Base-by-base conservation (phyloP, 352 stramenopile species). In the Phytophthora constricta region DNA sequence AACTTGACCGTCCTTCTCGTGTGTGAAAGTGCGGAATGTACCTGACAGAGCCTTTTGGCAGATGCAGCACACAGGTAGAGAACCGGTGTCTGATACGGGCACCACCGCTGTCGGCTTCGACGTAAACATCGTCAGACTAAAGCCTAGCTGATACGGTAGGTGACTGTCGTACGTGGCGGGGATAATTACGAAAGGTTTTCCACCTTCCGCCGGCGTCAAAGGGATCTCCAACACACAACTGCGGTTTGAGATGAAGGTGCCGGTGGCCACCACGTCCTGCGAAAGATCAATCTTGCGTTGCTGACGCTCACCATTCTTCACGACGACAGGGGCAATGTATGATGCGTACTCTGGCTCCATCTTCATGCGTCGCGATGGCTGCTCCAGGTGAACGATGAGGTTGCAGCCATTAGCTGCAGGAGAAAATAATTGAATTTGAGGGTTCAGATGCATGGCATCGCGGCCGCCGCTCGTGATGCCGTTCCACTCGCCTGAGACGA, bases 201-300 rank as follows among this genome's bases (percentile, higher is more conserved):
- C 79, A 4, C 67, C 66, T 27, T 76, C 70, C 9, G 53, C 43
- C 11, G 74, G 72, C 58, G 82, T 76, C 20, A 92, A 80, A 28
- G 67, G 61, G 8, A 82, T 62, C 31, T 91, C 80, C 10, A 93
- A 37, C 47, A 93, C 41, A 27, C 80, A 93, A 53, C 87, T 93
- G 37, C 87, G 85, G 70, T 89, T 95, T 27, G 87, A 95, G 50
- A 95, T 93, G 60, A 95, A 95, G 11, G 86, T 95, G 31, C 87
- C 87, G 4, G 80, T 94, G 46, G 86, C 80, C 23, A 95, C 68
- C 10, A 95, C 81, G 53, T 95, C 86, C 27, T 86, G 73, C 10
- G 73, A 85, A n/a, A 95, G 58, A 57, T 95, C 87, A 61, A 95
- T 91, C 57, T 95, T 95, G 49, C 87, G 85, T 52, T 83, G 75